Evolutionary conservation across 1,284 basidiomycete species (phyloP), one percentile per base, ranked within the genome.

Genomic region (Porodaedalea pini): DNA sequence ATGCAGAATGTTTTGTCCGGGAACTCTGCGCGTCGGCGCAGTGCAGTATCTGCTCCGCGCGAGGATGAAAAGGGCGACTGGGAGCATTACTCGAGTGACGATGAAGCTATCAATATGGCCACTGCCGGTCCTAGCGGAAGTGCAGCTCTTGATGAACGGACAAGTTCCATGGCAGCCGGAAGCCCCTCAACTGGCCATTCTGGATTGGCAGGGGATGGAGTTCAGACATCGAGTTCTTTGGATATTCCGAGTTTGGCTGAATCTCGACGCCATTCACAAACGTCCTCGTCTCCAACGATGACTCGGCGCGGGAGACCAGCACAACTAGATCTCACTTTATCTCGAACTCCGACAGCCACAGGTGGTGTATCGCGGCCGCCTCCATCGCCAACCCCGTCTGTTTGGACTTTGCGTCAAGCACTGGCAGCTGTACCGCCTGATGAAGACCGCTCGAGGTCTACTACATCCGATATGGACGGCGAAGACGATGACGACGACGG

Each of bases 31-130:
- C 68, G 73, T 29, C 65, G 70, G 23, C 60, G 70, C 34, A 65
- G 67, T 17, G 52, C 70, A 59, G 67, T 52, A 32, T 55, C 27
- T 63, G 59, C 13, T 57, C 65, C 49, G 65, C 69, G 25, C 44
- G 70, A 78, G 60, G 84, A 86, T 63, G 68, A 70, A n/a, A 85
- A 85, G 63, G 76, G 74, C 4, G 82, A 88, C 57, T 89, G 87
- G 86, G 60, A 59, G 39, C 62, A 63, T 41, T 72, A 69, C 29
- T 83, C 79, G 2, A 90, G 88, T 64, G 90, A 92, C 61, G 89
- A 92, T 51, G 90, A 92, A 69, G 90, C 88, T 11, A 88, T 92
- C 56, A 82, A 89, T 64, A 74, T 89, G 44, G 80, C 90, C 43
- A 85, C 89, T 1, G 89, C 89, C 8, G 87, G 82, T 13, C 78